Evolutionary conservation across 108 stramenopile species (phyloP), one percentile per base, ranked within the genome.

Genomic region (Phaeodactylum tricornutum): DNA sequence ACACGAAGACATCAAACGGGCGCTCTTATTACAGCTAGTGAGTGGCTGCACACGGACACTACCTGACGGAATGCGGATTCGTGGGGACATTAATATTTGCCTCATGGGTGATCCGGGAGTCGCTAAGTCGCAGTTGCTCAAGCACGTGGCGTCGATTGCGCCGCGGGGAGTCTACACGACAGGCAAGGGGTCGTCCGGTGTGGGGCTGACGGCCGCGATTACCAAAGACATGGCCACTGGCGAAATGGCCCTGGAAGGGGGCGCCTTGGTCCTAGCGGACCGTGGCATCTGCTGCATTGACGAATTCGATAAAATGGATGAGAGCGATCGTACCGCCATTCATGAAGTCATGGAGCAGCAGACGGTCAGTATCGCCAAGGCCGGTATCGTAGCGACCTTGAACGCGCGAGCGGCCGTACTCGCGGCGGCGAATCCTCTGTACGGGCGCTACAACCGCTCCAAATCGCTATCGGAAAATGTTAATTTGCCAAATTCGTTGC

Each of bases 341-440:
- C 98, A 99, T 69, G 98, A 99, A 76, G 98, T 98, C 19, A 98
- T 99, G 96, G 98, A 99, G 74, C 96, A 99, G 52, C 98, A 99
- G 77, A 97, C 96, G 9, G 95, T 99, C 7, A 79, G 74, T 31
- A 86, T 99, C 19, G 96, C 97, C 51, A 98, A 99, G 62, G 98
- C 96, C 0, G 98, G 98, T 20, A 98, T 99, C 59, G 96, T 97
- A 0, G 95, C 98, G 0, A 96, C 97, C 4, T 66, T 99, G 11
- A 97, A 99, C 71, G 98, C 98, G 3, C 87, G 98, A 26, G 80
- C 94, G 5, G 93, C 98, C 7, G 95, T 99, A 5, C 72, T 99
- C 8, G 98, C 98, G 0, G 98, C 98, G 8, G 98, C 98, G 15
- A 99, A 99, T 59, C 98, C 98, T 4, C 68, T 99, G 2, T 97